Evolutionary conservation across 2,329 filamentous ascomycete genomes (phyloP).

Genomic region (Chaetomium globosum): DNA sequence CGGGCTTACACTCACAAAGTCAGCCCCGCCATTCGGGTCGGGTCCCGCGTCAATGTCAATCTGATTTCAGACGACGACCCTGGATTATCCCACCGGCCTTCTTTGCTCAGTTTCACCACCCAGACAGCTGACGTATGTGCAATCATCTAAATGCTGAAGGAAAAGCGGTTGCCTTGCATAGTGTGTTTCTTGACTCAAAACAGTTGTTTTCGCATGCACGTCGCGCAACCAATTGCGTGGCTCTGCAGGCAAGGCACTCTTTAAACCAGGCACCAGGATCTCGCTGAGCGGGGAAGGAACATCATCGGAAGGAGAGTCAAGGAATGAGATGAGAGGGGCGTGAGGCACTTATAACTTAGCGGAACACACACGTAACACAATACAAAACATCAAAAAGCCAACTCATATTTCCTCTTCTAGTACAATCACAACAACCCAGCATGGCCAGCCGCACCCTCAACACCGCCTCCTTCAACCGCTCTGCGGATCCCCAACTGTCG

Average conservation of each 20-base stretch:
- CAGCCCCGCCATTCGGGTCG: background rate
- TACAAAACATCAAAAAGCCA: background rate
- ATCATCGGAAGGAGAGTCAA: background rate
- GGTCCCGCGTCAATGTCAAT: background rate
- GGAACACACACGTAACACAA: background rate
- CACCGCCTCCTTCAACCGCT: slow-evolving; percentile 35
- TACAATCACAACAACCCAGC: background rate
- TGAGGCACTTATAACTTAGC: background rate
- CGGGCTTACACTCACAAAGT: background rate
- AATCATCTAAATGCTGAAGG: background rate
- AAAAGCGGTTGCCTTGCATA: slow-evolving; percentile 1
- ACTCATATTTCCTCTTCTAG: background rate
- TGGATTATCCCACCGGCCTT: background rate
- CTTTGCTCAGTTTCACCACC: background rate
- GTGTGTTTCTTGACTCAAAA: background rate
- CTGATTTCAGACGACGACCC: slow-evolving; percentile 1
- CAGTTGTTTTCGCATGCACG: background rate
- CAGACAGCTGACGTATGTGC: background rate
- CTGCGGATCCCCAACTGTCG: slow-evolving; percentile 52
- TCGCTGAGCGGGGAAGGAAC: slow-evolving; percentile 12
- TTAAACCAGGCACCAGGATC: slow-evolving; percentile 13
- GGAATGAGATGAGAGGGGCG: background rate
- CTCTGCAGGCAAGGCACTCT: background rate
- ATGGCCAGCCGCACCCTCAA: slow-evolving; percentile 9
- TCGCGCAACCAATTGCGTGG: slow-evolving; percentile 14